Evolutionary conservation across 2,329 filamentous ascomycete genomes (phyloP).

Genomic region (Neonectria faginata): DNA sequence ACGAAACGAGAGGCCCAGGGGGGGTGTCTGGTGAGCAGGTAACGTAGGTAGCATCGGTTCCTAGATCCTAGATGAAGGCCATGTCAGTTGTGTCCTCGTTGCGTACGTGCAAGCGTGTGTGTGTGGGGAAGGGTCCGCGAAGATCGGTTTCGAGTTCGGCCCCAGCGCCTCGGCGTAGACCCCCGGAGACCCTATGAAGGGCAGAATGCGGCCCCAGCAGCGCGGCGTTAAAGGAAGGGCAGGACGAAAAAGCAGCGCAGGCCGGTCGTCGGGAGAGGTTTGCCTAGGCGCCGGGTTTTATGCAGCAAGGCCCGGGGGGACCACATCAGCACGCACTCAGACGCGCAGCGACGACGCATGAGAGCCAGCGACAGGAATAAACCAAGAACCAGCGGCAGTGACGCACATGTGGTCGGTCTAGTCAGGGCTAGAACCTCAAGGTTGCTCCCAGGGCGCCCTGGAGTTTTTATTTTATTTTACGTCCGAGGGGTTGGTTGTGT

Average conservation of each 20-base stretch:
- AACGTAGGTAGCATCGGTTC: conserved; percentile 1
- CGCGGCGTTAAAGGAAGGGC: conserved; percentile 9
- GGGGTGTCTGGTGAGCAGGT: conserved; percentile 16
- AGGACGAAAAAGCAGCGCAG: conserved; percentile 7
- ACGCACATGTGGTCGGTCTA: not conserved
- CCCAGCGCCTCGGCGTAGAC: conserved; percentile 22
- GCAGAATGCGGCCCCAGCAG: conserved; percentile 6
- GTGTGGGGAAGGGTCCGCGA: conserved; percentile 25
- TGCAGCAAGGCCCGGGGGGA: not conserved
- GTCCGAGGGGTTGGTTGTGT: not conserved
- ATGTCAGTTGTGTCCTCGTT: conserved; percentile 1
- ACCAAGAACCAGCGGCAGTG: not conserved
- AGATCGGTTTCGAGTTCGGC: conserved; percentile 28
- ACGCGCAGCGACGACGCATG: not conserved
- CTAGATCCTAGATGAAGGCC: conserved; percentile 7
- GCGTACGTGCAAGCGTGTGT: not conserved
- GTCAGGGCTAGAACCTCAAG: not conserved
- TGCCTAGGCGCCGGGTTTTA: conserved; percentile 18
- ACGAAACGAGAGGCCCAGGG: not conserved
- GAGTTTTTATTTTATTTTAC: too few relatives aligned
- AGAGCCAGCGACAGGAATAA: not conserved
- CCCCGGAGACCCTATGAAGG: conserved; percentile 21
- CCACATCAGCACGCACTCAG: not conserved
- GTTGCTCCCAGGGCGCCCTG: not conserved
- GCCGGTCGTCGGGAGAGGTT: conserved; percentile 12